Evolutionary conservation across 1,284 basidiomycete species (phyloP), one percentile per base, ranked within the genome.

Genomic region (Ganoderma lingzhi): DNA sequence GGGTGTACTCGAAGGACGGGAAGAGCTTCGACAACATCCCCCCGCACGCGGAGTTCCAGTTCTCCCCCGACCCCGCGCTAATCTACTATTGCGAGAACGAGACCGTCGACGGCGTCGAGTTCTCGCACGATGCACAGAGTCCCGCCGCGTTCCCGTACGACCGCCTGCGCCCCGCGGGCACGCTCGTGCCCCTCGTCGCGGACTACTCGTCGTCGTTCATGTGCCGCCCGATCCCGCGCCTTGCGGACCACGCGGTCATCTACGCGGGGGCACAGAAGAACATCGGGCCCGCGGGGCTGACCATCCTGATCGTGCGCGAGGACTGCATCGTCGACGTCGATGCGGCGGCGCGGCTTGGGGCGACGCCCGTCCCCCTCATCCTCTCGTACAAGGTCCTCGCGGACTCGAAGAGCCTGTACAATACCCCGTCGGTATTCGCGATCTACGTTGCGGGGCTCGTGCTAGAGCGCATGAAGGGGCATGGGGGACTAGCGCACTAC

Each of bases 211-310:
- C 96, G 62, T 97, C 96, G 69, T 99, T 99, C 87, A 94, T 99
- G 88, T 96, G 95, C 56, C 89, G 97, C n/a, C 93, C 93, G 45
- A 98, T 99, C 78, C 93, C 93, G 5, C 88, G 90, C 73, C 87
- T 98, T 62, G 91, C 91, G 53, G 92, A 94, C 78, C 95, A 98
- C 80, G 96, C 95, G 4, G 86, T 99, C 78, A 93, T 99, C 77
- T 99, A 94, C 80, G 98, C 97, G 14, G 98, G 98, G 53, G 98
- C 95, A n/a, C 98, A 99, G 82, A 99, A 99, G 87, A 99, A 99
- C 80, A 86, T 99, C 63, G 98, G 97, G 5, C 98, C 98, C 1
- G 92, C 97, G 0, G 98, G 98, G 3, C 85, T 98, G 32, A 97
- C 96, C 5, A 89, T 99, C 77, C 85, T 97, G 72, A 97, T 99